phyloP scores from a whole-genome alignment of 495 filamentous ascomycete species.

The Mycothermus thermophilus region DNA sequence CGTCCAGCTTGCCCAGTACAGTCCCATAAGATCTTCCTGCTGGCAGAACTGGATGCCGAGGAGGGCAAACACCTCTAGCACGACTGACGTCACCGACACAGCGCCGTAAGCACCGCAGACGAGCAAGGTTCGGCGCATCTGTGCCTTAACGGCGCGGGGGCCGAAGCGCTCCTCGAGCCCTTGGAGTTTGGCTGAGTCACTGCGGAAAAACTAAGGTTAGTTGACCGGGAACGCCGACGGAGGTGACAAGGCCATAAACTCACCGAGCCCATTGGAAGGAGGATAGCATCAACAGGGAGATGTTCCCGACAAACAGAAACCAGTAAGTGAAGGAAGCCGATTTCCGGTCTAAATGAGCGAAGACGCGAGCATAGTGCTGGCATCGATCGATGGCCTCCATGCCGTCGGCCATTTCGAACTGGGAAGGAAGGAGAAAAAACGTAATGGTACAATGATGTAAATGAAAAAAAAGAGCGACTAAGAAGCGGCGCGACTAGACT shows the following conservation, averaged over 20 bases:
- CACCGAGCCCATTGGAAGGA: conserved; percentile 30
- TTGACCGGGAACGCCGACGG: neutral
- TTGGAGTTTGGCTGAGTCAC: conserved; percentile 11
- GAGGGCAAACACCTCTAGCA: conserved; percentile 30
- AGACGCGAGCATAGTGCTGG: conserved; percentile 32
- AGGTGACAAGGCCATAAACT: conserved; percentile 13
- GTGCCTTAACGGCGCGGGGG: conserved; percentile 10
- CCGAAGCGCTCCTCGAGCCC: conserved; percentile 11
- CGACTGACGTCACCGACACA: conserved; percentile 19
- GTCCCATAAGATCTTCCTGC: conserved; percentile 33
- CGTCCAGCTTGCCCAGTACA: conserved; percentile 37
- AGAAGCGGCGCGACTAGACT: too few species aligned
- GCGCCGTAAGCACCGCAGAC: conserved; percentile 21
- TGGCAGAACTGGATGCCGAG: conserved; percentile 35
- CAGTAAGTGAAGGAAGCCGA: conserved; percentile 36
- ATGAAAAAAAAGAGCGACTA: too few species aligned
- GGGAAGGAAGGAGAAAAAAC: too few species aligned
- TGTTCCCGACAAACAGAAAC: conserved; percentile 28
- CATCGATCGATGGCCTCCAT: conserved; percentile 24
- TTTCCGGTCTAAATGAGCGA: conserved; percentile 21
- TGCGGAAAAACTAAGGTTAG: conserved; percentile 1
- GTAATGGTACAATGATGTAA: too few species aligned
- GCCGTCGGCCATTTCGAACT: conserved; percentile 24
- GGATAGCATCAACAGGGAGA: conserved; percentile 25
- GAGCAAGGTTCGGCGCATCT: conserved; percentile 19